Base-by-base conservation (phyloP, 192 early-diverging fungal genomes). In the Thamnidium elegans region DNA sequence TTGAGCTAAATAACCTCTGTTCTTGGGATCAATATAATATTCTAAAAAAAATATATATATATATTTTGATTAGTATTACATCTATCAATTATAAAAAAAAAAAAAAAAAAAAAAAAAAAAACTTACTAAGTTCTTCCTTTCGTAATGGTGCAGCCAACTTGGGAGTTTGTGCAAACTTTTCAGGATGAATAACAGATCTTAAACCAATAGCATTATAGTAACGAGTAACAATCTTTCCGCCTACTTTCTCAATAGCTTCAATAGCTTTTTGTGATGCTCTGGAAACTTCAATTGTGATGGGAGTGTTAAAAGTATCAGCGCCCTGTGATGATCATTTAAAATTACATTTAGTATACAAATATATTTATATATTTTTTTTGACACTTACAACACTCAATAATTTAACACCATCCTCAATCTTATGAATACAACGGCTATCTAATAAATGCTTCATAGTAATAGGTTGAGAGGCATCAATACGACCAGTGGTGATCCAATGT, bases 261-360 rank as follows among this genome's bases (percentile, higher is more conserved):
- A 96, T 92, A 8, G 96, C 92, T 23, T 82, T 70, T 55, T 84
- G 76, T 3, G 89, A 87, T 1, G 92, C 94, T 69, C 86, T 79
- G 0, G 91, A 89, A 13, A 96, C 93, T 68, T 94, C 93, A 45
- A 98, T 86, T 17, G 86, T 88, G 55, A 98, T 77, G 30, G 89
- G 86, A 0, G 80, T 82, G 17, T 81, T 87, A 59, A 98, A 85
- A 39, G 85, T 80, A 32, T 90, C 84, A 31, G 84, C 80, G n/a
- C 94, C 96, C 78, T 92, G 72, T 26, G 3, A 2, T 26, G 26
- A 26, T 26, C 26, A n/a, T n/a, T n/a, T n/a, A n/a, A n/a, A n/a
- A n/a, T n/a, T n/a, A n/a, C n/a, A n/a, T n/a, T n/a, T n/a, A n/a
- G n/a, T n/a, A n/a, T n/a, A n/a, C n/a, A n/a, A n/a, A n/a, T n/a